Conservation (phyloP, 2,329 filamentous ascomycete genomes). For the Akanthomyces dipterigenus region DNA sequence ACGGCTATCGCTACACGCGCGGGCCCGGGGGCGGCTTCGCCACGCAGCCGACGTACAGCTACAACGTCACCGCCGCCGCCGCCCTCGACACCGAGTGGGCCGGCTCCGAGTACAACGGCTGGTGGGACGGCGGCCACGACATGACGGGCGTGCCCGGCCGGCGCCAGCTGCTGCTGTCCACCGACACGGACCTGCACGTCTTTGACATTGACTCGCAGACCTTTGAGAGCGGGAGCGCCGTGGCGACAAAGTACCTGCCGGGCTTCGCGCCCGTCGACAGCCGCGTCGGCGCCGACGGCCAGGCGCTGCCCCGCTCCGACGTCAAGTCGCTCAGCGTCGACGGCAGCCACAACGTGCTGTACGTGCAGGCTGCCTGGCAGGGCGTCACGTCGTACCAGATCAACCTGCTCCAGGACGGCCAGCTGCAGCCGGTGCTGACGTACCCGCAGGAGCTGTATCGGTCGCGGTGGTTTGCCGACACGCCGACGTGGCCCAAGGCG, state of each 20-base stretch:
- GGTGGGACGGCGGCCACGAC: conserved; percentile 10
- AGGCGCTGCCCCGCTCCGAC: conserved; percentile 5
- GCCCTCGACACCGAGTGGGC: conserved; percentile 3
- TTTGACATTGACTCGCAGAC: conserved; percentile 10
- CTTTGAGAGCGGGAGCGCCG: not conserved
- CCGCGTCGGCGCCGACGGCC: conserved; percentile 3
- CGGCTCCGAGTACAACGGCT: not conserved
- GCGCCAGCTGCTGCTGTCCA: conserved; percentile 6
- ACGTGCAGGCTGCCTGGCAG: conserved; percentile 1
- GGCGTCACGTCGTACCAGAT: conserved; percentile 7
- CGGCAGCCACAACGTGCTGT: conserved; percentile 4
- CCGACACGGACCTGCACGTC: conserved; percentile 7
- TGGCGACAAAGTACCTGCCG: not conserved
- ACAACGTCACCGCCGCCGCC: not conserved
- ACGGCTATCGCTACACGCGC: not conserved
- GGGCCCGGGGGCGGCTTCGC: not conserved
- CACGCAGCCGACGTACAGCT: not conserved
- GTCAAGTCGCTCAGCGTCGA: conserved; percentile 10
- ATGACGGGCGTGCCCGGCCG: conserved; percentile 3
- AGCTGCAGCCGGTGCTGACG: not conserved
- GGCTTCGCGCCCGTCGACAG: conserved; percentile 9
- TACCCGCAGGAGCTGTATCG: conserved; percentile 2
- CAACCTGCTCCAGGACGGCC: not conserved
- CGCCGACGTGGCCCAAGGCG: conserved; percentile 10
- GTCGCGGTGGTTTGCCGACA: conserved; percentile 6